These are phyloP conservation scores for Coniochaeta prunicola DNA, from an alignment of 2,329 filamentous ascomycete genomes.

Conservation along the genomic window DNA sequence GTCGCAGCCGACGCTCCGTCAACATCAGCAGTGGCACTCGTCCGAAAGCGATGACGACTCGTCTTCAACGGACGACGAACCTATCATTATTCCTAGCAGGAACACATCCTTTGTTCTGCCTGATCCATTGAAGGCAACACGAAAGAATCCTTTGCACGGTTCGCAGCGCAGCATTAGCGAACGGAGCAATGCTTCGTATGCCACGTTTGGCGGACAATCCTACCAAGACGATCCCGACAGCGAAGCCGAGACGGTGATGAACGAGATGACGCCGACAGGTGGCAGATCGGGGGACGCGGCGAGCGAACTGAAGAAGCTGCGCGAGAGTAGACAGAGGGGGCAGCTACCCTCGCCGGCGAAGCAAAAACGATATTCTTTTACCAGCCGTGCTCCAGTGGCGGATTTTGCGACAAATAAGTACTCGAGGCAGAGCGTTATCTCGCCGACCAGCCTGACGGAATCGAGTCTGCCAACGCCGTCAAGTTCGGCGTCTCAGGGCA, in stretches of 20 bases:
- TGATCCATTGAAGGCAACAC: constrained; percentile 40
- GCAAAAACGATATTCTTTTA: constrained; percentile 25
- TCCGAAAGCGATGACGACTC: constrained; percentile 29
- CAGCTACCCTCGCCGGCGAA: constrained; percentile 21
- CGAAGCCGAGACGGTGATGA: constrained; percentile 51
- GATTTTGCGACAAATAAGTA: constrained; percentile 13
- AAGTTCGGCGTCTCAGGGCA: constrained; percentile 31
- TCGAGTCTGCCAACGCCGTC: constrained; percentile 39
- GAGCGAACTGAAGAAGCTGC: constrained; percentile 52
- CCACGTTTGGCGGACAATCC: constrained; percentile 19
- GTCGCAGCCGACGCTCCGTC: constrained; percentile 16
- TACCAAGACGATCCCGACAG: constrained; percentile 37
- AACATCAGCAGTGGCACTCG: constrained; percentile 31
- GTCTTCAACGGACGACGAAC: constrained; percentile 57
- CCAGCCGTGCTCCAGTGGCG: constrained; percentile 14
- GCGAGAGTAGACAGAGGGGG: constrained; percentile 33
- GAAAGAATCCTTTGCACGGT: constrained; percentile 37
- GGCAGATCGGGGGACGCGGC: constrained; percentile 43
- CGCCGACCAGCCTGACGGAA: constrained; percentile 44
- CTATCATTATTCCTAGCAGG: constrained; percentile 57
- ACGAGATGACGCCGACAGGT: constrained; percentile 26
- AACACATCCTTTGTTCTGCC: constrained; percentile 51
- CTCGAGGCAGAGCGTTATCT: constrained; percentile 31
- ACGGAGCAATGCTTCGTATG: constrained; percentile 35
- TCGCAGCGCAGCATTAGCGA: constrained; percentile 42